phyloP scores from a whole-genome alignment of 192 early-diverging fungal genomes.

The Coemansia sp. region DNA sequence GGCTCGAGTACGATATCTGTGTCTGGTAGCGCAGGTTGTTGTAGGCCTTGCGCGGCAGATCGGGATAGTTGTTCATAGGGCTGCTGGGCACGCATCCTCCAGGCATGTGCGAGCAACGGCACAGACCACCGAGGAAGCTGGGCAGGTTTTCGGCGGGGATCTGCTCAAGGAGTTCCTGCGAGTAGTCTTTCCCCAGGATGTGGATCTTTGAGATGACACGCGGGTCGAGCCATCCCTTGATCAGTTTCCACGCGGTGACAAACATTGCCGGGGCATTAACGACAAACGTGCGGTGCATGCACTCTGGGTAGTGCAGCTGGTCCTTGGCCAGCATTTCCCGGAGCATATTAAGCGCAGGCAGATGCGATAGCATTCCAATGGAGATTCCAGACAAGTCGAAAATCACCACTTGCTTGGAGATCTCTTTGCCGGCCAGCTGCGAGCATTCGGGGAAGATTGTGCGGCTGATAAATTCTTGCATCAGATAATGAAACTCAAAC shows the following conservation, averaged over 20 bases:
- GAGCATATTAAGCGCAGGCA: slow-evolving; percentile 65
- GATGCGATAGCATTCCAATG: slow-evolving; percentile 61
- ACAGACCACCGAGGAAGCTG: slow-evolving; percentile 65
- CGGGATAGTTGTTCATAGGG: slow-evolving; percentile 29
- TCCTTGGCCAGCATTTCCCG: slow-evolving; percentile 76
- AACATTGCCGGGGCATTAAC: slow-evolving; percentile 93
- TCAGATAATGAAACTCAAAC: slow-evolving; percentile 63
- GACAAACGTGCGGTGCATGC: slow-evolving; percentile 84
- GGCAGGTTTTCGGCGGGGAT: slow-evolving; percentile 67
- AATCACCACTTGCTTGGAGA: slow-evolving; percentile 85
- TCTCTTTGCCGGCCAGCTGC: slow-evolving; percentile 55
- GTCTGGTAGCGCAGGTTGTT: slow-evolving; percentile 27
- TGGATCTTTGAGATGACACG: slow-evolving; percentile 56
- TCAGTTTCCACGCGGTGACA: slow-evolving; percentile 73
- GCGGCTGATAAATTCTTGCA: slow-evolving; percentile 67
- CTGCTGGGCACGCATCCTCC: slow-evolving; percentile 58
- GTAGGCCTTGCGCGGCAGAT: slow-evolving; percentile 43
- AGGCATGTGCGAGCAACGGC: slow-evolving; percentile 69
- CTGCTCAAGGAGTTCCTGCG: slow-evolving; percentile 57
- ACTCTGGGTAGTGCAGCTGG: slow-evolving; percentile 94
- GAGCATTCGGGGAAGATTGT: slow-evolving; percentile 78
- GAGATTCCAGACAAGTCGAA: slow-evolving; percentile 89
- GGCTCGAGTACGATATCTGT: slow-evolving; percentile 29
- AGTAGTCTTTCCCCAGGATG: slow-evolving; percentile 62
- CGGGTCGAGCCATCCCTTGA: slow-evolving; percentile 75